These are phyloP conservation scores for Zymoseptoria ardabiliae DNA, from an alignment of 2,329 filamentous ascomycete genomes.

Conservation along the genomic window DNA sequence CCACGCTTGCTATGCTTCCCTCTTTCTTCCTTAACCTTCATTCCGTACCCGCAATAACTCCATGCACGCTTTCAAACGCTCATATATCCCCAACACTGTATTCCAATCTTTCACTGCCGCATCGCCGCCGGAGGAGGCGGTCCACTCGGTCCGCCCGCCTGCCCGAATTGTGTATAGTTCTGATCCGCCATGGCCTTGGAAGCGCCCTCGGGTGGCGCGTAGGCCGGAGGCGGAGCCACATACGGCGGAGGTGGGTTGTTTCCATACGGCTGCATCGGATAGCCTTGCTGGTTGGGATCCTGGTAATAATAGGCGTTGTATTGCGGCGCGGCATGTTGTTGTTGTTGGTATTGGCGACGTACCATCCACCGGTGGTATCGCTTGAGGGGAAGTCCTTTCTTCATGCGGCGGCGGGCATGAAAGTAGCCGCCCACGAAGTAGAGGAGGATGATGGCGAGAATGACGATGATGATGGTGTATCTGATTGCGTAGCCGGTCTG, in stretches of 20 bases:
- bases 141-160: constrained; percentile 15
- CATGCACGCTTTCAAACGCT: background rate
- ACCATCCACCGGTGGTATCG: constrained; percentile 56
- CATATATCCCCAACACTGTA: background rate
- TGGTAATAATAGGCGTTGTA: constrained; percentile 12
- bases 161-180: constrained; percentile 12
- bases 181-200: constrained; percentile 31
- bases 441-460: constrained; percentile 51
- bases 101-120: background rate
- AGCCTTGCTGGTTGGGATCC: constrained; percentile 15
- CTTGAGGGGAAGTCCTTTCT: constrained; percentile 58
- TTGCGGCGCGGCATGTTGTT: constrained; percentile 6
- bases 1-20: background rate
- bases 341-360: constrained; percentile 11
- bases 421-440: constrained; percentile 63
- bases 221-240: constrained; percentile 28
- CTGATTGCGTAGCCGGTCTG: constrained; percentile 51
- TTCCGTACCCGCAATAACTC: background rate
- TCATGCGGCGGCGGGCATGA: constrained; percentile 61
- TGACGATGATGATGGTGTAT: constrained; percentile 59
- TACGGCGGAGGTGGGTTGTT: constrained; percentile 27
- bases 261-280: constrained; percentile 22
- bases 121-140: constrained; percentile 6
- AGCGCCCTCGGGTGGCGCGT: constrained; percentile 29
- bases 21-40: background rate